phyloP scores from a whole-genome alignment of 306 rosid species.

The Prunus padus region DNA sequence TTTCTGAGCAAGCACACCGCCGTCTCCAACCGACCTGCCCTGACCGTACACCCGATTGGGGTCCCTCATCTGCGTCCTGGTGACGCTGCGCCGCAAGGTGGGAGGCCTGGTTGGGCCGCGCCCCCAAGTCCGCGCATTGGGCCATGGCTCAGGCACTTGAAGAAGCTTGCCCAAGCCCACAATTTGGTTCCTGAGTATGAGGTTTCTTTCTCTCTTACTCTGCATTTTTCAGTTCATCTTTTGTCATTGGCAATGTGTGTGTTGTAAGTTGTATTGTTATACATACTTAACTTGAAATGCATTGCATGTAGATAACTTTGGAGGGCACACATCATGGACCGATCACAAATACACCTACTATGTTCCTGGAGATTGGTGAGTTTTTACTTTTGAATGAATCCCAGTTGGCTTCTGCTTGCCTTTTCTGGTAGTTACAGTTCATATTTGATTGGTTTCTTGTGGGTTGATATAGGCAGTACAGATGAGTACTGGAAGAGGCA shows the following conservation, averaged over 20 bases:
- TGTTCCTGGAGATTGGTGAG: slow-evolving; percentile 96
- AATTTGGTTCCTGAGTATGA: slow-evolving; percentile 87
- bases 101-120: slow-evolving; percentile 94
- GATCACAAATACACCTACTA: slow-evolving; percentile 64
- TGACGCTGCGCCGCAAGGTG: slow-evolving; percentile 89
- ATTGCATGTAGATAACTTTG: slow-evolving; percentile 69
- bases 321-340: slow-evolving; percentile 99
- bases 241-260: not conserved
- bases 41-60: slow-evolving; percentile 90
- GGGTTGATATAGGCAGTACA: slow-evolving; percentile 75
- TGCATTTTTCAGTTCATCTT: slow-evolving; percentile 2
- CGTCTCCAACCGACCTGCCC: slow-evolving; percentile 84
- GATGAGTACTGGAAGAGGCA: slow-evolving; percentile 94
- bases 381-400: not conserved
- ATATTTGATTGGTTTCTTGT: slow-evolving; percentile 17
- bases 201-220: slow-evolving; percentile 35
- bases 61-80: slow-evolving; percentile 89
- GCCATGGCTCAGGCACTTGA: slow-evolving; percentile 83
- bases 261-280: slow-evolving; percentile 1
- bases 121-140: slow-evolving; percentile 79
- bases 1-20: slow-evolving; percentile 89
- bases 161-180: slow-evolving; percentile 61
- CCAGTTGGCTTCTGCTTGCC: slow-evolving; percentile 13
- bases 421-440: slow-evolving; percentile 1
- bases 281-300: not conserved